These are phyloP conservation scores for Epichloe typhina DNA, from an alignment of 2,329 filamentous ascomycete species.

Conservation along the genomic window DNA sequence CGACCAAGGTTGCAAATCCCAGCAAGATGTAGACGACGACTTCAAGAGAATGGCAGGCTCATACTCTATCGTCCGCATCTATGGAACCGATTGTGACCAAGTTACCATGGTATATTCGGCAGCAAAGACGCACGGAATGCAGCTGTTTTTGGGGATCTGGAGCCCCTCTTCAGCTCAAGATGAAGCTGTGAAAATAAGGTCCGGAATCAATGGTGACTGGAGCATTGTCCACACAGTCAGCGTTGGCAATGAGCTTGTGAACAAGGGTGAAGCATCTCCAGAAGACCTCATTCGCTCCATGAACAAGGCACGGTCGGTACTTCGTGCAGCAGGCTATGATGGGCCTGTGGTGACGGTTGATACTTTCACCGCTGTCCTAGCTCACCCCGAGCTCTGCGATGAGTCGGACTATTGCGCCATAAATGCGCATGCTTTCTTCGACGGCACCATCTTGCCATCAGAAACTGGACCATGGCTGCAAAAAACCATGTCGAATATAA, in stretches of 20 bases:
- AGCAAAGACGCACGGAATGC: conserved; percentile 50
- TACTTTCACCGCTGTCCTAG: conserved; percentile 55
- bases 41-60: conserved; percentile 37
- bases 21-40: conserved; percentile 49
- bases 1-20: conserved; percentile 52
- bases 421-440: conserved; percentile 80
- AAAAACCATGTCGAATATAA: conserved; percentile 35
- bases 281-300: conserved; percentile 45
- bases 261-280: conserved; percentile 42
- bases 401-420: conserved; percentile 66
- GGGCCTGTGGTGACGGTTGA: conserved; percentile 72
- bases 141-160: conserved; percentile 65
- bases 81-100: conserved; percentile 70
- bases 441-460: conserved; percentile 43
- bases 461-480: conserved; percentile 56
- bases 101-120: conserved; percentile 48
- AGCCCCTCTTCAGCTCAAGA: conserved; percentile 41
- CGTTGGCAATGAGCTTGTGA: conserved; percentile 72
- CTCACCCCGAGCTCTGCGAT: conserved; percentile 56
- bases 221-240: conserved; percentile 54
- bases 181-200: conserved; percentile 48
- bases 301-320: conserved; percentile 37
- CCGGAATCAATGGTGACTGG: conserved; percentile 52
- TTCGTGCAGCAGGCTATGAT: conserved; percentile 50
- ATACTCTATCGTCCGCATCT: conserved; percentile 58